Conservation (phyloP, 2,329 filamentous ascomycete genomes). For the Fusarium staphyleae region DNA sequence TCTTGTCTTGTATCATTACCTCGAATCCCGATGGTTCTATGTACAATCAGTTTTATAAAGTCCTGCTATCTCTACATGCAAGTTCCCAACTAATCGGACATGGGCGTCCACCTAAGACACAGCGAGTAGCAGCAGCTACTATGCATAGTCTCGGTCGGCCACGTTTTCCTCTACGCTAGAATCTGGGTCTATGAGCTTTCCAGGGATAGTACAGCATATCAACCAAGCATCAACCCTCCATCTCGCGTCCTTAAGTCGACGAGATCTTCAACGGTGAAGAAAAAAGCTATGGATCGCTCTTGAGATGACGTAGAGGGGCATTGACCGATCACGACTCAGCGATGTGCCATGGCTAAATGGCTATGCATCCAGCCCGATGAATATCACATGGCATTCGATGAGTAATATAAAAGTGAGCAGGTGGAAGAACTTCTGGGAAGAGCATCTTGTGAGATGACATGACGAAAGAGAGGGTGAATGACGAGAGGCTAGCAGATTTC, state of each 20-base stretch:
- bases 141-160: constrained; percentile 13
- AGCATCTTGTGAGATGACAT: constrained; percentile 5
- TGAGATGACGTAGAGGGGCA: constrained; percentile 20
- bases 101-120: constrained; percentile 10
- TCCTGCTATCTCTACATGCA: constrained; percentile 10
- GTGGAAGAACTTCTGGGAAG: background rate
- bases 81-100: constrained; percentile 11
- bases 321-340: background rate
- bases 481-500: constrained; percentile 9
- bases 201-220: constrained; percentile 7
- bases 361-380: background rate
- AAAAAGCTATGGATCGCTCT: constrained; percentile 16
- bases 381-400: too few relatives aligned
- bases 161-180: constrained; percentile 21
- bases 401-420: too few relatives aligned
- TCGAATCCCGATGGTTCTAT: constrained; percentile 9
- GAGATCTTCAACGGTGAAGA: constrained; percentile 26
- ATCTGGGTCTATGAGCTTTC: constrained; percentile 1
- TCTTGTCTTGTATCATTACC: constrained; percentile 21
- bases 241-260: constrained; percentile 20
- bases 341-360: background rate
- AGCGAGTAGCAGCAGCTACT: constrained; percentile 14
- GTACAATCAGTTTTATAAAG: background rate
- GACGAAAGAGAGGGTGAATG: constrained; percentile 13
- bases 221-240: constrained; percentile 14